Evolutionary conservation across 495 filamentous ascomycete genomes (phyloP), one percentile per base, ranked within the genome.

Genomic region (Cenococcum geophilum): DNA sequence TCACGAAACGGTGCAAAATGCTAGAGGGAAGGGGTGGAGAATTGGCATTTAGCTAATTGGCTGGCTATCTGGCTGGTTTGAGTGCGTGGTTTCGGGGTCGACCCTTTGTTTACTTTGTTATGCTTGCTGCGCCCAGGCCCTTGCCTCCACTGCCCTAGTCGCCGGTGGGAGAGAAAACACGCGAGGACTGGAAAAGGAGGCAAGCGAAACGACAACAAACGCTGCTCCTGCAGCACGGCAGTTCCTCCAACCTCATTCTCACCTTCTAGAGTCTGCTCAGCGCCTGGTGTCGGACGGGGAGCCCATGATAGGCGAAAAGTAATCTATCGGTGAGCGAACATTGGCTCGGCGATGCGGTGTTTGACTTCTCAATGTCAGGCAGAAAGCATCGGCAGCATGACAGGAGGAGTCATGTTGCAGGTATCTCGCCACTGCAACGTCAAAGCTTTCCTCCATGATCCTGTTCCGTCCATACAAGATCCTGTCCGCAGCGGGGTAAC

Each of bases 291-390:
- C 66, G 61, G 63, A 62, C 51, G 25, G 49, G 32, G 40, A 35
- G 36, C 56, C 66, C 21, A 54, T 60, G 37, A 63, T 42, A 55
- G 66, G 63, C 63, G 52, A 66, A 57, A 63, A 52, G 59, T 59
- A 69, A 69, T 65, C 66, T 65, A 65, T 63, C 54, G 57, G 52
- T 47, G 63, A 50, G 53, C 59, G 20, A 55, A 54, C 25, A 69
- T 69, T 65, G 66, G 63, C 49, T 66, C 63, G 63, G 66, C 35
- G 60, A 52, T 61, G 56, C 20, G 23, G 37, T 45, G 9, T 23
- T 63, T 62, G 62, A 55, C 62, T 63, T 63, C 40, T 20, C 22
- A 54, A 35, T 18, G 52, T 58, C 58, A 68, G 66, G 66, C 62
- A 68, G 62, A 63, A 12, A 36, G 23, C 59, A 60, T 57, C 51